Evolutionary conservation across 108 stramenopile species (phyloP).

Genomic region (Epipyxis sp.): DNA sequence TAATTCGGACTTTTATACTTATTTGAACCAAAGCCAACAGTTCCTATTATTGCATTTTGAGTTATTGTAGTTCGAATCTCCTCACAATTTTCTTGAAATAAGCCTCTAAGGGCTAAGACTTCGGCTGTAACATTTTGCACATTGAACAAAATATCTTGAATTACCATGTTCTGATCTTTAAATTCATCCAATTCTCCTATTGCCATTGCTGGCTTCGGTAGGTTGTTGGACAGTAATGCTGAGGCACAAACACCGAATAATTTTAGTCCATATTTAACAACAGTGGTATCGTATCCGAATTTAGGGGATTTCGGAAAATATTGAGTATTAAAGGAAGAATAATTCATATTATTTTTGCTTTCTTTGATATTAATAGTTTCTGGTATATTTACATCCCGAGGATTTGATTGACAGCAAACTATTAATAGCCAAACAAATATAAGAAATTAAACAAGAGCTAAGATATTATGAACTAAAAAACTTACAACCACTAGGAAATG

Average conservation of each 20-base stretch:
- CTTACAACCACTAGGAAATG: too few relatives aligned
- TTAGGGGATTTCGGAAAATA: too few relatives aligned
- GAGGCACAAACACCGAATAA: not conserved
- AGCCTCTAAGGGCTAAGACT: not conserved
- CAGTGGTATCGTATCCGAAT: too few relatives aligned
- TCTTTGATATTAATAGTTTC: too few relatives aligned
- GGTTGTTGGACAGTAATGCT: not conserved
- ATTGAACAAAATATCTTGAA: not conserved
- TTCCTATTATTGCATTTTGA: not conserved
- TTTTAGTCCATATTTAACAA: too few relatives aligned
- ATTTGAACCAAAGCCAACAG: not conserved
- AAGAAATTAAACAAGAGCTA: too few relatives aligned
- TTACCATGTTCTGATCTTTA: not conserved
- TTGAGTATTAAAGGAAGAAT: too few relatives aligned
- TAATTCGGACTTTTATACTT: not conserved
- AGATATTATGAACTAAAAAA: too few relatives aligned
- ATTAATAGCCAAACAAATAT: too few relatives aligned
- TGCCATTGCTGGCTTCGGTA: not conserved
- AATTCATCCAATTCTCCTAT: not conserved
- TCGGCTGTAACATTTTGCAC: not conserved
- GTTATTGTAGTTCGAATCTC: not conserved
- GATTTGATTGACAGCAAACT: too few relatives aligned
- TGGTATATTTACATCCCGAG: too few relatives aligned
- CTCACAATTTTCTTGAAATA: not conserved
- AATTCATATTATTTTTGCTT: too few relatives aligned